A percentile compares a stretch with the other conserved stretches of the same genome.
Evolutionary conservation across 495 filamentous ascomycete genomes (phyloP).

Genomic region (Recurvomyces mirabilis): DNA sequence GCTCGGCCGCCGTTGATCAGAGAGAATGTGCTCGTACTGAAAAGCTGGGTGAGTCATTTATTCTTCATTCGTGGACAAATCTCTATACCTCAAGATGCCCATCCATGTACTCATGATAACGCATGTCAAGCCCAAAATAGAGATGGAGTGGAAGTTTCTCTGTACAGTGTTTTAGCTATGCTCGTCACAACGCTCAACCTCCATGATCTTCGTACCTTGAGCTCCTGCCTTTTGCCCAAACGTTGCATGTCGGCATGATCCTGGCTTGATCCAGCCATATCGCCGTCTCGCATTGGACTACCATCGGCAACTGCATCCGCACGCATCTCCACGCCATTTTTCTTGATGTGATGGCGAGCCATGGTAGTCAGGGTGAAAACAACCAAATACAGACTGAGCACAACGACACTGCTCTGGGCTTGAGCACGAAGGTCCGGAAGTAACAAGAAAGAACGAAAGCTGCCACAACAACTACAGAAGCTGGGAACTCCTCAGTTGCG

Average conservation of each 20-base stretch:
- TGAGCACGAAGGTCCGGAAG: not conserved
- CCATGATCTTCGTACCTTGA: not conserved
- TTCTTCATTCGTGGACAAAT: not conserved
- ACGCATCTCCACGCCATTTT: too few species aligned
- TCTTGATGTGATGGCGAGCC: too few species aligned
- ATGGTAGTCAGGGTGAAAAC: not conserved
- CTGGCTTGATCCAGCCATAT: not conserved
- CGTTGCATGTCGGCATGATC: slow-evolving; percentile 1
- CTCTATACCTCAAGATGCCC: not conserved
- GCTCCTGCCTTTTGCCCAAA: not conserved
- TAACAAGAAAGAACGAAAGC: not conserved
- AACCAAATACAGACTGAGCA: not conserved
- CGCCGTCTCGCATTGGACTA: too few species aligned
- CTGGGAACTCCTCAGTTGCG: too few species aligned
- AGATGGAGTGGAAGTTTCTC: slow-evolving; percentile 7
- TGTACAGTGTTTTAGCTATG: not conserved
- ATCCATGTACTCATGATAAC: slow-evolving; percentile 9
- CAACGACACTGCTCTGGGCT: not conserved
- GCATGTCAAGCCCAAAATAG: slow-evolving; percentile 2
- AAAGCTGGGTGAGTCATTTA: not conserved
- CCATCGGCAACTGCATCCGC: too few species aligned
- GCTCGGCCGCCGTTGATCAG: slow-evolving; percentile 4
- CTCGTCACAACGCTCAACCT: not conserved
- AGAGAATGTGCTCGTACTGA: not conserved
- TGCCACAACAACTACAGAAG: too few species aligned